Evolutionary conservation across 2,329 filamentous ascomycete genomes (phyloP).

Genomic region (Ceratocystis ficicola): DNA sequence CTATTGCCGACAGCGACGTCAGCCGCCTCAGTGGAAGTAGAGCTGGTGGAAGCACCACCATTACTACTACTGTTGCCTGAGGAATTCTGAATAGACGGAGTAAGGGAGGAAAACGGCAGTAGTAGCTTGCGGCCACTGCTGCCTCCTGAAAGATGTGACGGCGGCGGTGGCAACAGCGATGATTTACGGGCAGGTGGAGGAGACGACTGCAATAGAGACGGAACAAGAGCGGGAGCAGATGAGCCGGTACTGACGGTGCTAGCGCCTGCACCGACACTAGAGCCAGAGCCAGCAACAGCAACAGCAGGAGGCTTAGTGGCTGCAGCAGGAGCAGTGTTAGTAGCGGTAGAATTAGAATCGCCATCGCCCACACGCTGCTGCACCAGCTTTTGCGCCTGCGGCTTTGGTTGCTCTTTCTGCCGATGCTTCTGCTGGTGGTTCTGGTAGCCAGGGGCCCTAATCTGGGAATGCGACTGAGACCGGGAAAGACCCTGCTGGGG

Average conservation of each 20-base stretch:
- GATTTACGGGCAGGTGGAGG: conserved; percentile 6
- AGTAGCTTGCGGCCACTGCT: neutral
- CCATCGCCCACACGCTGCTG: too few relatives aligned
- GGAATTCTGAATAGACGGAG: neutral
- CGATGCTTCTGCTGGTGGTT: neutral
- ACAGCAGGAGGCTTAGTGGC: neutral
- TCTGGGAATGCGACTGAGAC: neutral
- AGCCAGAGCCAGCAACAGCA: neutral
- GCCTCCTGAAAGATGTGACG: neutral
- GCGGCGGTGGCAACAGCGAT: conserved; percentile 1
- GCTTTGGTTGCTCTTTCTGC: neutral
- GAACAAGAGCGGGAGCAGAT: neutral
- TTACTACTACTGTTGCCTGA: neutral
- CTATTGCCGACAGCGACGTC: neutral
- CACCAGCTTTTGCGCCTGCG: neutral
- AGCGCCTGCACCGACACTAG: neutral
- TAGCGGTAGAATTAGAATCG: too few relatives aligned
- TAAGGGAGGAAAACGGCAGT: neutral
- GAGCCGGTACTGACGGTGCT: neutral
- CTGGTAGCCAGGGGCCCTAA: neutral
- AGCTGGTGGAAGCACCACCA: neutral
- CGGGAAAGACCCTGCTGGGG: neutral
- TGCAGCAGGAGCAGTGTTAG: neutral
- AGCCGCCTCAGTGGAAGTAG: neutral
- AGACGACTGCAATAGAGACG: conserved; percentile 4